Evolutionary conservation across 495 filamentous ascomycete genomes (phyloP), one percentile per base, ranked within the genome.

Genomic region (Talaromyces liani): DNA sequence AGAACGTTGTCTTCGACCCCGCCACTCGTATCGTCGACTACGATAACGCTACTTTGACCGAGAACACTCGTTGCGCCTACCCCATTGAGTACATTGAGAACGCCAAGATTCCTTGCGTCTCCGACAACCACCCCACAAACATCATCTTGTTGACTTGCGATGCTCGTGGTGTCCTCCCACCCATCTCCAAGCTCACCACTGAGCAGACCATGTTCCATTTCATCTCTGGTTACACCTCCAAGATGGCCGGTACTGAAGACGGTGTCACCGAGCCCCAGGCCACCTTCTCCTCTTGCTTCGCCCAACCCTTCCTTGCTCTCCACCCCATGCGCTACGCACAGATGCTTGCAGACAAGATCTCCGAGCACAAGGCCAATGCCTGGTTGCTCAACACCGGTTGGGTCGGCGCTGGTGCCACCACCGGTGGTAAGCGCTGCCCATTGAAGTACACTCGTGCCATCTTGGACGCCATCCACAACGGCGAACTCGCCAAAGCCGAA

Each of bases 161-260:
- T 76, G 94, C 95, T 65, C 90, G 95, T 68, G 94, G 95, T 80
- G 94, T 98, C 8, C 88, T 98, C 33, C 94, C 94, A 49, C 95
- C 95, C 47, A 98, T 98, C 80, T 96, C 92, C 69, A 98, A 98
- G 84, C 88, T 98, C 72, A 89, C 88, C 82, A 85, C 88, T 68
- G 90, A 92, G 70, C 94, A 98, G 80, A 96, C 91, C 72, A 98
- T 98, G 93, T 98, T 97, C 86, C 94, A 98, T 85, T 98, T 98
- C 85, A 98, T 98, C 77, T 94, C 90, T 20, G 94, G 94, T 71
- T 98, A 98, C 84, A 98, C 94, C 62, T 98, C 95, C 70, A 98
- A 98, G 88, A 98, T 98, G 95, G 95, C 93, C 65, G 94, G 94
- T 71, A 98, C 94, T 55, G 94, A 98, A 80, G 90, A 97, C 60